Conservation (phyloP, 2,329 filamentous ascomycete genomes). For the Chaetomiaceae sp. region DNA sequence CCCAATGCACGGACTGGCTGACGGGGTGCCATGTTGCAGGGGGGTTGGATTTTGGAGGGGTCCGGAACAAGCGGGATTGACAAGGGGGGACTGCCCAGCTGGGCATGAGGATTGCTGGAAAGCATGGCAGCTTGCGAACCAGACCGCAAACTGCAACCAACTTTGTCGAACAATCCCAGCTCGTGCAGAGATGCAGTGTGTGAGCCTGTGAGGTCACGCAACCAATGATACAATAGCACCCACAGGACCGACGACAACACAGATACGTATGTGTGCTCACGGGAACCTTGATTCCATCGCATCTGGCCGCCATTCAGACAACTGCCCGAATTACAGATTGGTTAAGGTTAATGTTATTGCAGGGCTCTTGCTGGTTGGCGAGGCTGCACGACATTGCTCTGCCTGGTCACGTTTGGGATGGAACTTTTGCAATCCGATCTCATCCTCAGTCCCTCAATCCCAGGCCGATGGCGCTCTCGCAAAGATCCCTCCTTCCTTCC, state of each 20-base stretch:
- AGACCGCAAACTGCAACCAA: neutral
- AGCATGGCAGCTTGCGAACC: neutral
- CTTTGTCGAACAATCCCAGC: neutral
- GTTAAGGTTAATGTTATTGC: too few relatives aligned
- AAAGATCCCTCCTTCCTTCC: too few relatives aligned
- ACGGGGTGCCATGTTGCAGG: neutral
- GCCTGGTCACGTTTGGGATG: too few relatives aligned
- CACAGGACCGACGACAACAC: neutral
- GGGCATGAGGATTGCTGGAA: neutral
- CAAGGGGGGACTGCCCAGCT: neutral
- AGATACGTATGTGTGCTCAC: neutral
- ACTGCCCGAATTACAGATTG: too few relatives aligned
- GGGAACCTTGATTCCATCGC: neutral
- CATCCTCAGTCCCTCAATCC: too few relatives aligned
- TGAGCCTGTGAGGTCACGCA: neutral
- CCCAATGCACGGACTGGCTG: neutral
- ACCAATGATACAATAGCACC: neutral
- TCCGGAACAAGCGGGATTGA: constrained; percentile 13
- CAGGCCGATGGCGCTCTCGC: too few relatives aligned
- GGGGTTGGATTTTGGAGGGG: constrained; percentile 11
- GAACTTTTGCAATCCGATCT: too few relatives aligned
- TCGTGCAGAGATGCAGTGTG: neutral
- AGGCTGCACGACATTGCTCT: too few relatives aligned
- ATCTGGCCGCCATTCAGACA: too few relatives aligned
- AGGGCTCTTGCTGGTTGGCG: too few relatives aligned